phyloP scores from a whole-genome alignment of 495 filamentous ascomycete species.

The Penicillium steckii region DNA sequence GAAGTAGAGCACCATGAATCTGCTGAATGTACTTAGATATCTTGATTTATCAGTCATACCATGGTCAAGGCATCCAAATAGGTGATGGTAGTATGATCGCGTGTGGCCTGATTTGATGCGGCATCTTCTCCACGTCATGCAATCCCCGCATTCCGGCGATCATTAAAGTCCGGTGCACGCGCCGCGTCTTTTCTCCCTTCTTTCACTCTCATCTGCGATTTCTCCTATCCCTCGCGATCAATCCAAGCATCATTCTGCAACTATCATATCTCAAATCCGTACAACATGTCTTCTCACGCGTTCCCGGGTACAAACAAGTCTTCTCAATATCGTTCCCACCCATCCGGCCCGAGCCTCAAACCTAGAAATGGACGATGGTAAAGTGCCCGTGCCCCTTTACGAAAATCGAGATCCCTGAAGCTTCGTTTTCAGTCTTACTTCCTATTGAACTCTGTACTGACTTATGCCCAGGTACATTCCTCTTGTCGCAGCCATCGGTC shows the following conservation, averaged over 20 bases:
- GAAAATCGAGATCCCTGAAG: neutral
- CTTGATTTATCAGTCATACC: neutral
- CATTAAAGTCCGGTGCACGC: conserved; percentile 17
- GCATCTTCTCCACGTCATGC: conserved; percentile 22
- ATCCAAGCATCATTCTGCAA: neutral
- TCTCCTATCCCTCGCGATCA: neutral
- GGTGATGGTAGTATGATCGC: neutral
- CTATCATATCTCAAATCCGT: neutral
- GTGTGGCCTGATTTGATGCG: neutral
- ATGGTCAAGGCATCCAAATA: neutral
- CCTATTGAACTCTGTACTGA: neutral
- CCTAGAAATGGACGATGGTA: conserved; percentile 22
- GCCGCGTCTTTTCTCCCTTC: conserved; percentile 6
- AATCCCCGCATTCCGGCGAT: conserved; percentile 22
- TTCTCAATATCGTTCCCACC: conserved; percentile 6
- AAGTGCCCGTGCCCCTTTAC: neutral
- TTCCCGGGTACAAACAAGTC: conserved; percentile 21
- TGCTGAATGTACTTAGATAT: neutral
- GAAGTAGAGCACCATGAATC: too few species aligned
- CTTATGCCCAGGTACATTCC: conserved; percentile 29
- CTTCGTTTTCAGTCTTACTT: neutral
- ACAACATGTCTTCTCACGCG: conserved; percentile 25
- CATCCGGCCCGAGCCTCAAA: conserved; percentile 15
- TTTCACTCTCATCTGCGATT: neutral
- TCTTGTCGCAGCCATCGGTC: conserved; percentile 29